phyloP scores from a whole-genome alignment of 345 rosid species.

The Punica granatum region DNA sequence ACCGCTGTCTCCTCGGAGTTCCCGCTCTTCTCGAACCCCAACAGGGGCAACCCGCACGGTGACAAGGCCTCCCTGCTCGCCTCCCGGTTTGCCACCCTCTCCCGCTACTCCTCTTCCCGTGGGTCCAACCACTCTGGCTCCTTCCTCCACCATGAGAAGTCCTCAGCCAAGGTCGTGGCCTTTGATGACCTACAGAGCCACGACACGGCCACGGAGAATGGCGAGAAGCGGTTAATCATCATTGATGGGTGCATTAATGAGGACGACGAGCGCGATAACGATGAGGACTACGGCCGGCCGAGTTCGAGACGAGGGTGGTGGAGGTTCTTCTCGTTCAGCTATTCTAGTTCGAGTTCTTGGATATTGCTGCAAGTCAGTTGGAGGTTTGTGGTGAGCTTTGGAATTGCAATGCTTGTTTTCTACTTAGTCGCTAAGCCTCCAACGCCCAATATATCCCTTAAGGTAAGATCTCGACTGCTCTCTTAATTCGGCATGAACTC shows the following conservation, averaged over 20 bases:
- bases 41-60: constrained; percentile 2
- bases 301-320: constrained; percentile 24
- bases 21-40: constrained; percentile 12
- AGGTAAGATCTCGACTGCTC: constrained; percentile 29
- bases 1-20: constrained; percentile 18
- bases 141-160: constrained; percentile 22
- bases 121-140: constrained; percentile 40
- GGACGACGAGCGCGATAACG: constrained; percentile 12
- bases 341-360: constrained; percentile 48
- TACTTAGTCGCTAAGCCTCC: constrained; percentile 81
- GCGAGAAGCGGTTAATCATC: constrained; percentile 36
- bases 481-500: too few species aligned
- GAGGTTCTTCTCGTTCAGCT: constrained; percentile 46
- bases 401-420: constrained; percentile 69
- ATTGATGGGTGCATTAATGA: constrained; percentile 12
- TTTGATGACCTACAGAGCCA: constrained; percentile 6
- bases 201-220: constrained; percentile 5
- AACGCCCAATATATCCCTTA: constrained; percentile 48
- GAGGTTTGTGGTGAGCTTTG: constrained; percentile 68
- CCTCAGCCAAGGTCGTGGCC: constrained; percentile 1
- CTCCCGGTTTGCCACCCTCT: constrained; percentile 22
- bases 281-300: constrained; percentile 19
- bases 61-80: constrained; percentile 19
- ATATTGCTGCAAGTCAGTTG: constrained; percentile 54
- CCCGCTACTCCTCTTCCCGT: constrained; percentile 41